These are phyloP conservation scores for Plantago major DNA, from an alignment of 257 asterid genomes.

Conservation along the genomic window DNA sequence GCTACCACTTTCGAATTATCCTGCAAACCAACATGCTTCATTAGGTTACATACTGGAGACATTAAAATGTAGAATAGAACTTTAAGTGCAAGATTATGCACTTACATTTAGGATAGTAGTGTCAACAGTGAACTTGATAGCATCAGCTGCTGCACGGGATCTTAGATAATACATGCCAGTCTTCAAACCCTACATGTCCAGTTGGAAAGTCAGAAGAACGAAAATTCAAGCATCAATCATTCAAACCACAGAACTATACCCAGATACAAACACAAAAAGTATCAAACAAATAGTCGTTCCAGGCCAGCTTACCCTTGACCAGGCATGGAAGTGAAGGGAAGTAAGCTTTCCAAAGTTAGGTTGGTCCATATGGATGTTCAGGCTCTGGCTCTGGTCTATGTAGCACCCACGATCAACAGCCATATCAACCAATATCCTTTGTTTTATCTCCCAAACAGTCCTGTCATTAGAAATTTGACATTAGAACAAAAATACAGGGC, in stretches of 20 bases:
- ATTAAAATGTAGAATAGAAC: not conserved
- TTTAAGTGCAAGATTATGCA: not conserved
- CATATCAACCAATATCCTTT: constrained; percentile 77
- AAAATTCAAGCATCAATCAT: not conserved
- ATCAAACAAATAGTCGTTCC: not conserved
- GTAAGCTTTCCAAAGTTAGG: constrained; percentile 85
- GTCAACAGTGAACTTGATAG: constrained; percentile 89
- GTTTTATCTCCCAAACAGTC: constrained; percentile 98
- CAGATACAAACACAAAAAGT: not conserved
- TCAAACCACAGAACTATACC: not conserved
- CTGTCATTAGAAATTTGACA: constrained; percentile 25
- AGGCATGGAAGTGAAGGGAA: constrained; percentile 87
- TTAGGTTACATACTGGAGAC: not conserved
- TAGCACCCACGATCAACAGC: constrained; percentile 97
- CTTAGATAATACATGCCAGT: constrained; percentile 93
- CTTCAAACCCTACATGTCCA: constrained; percentile 67
- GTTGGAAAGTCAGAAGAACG: not conserved
- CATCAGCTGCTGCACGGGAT: constrained; percentile 95
- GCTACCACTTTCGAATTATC: constrained; percentile 30
- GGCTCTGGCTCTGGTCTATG: constrained; percentile 95
- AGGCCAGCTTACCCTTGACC: constrained; percentile 57
- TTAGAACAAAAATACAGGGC: constrained; percentile 11
- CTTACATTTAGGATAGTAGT: constrained; percentile 63
- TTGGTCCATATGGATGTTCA: constrained; percentile 94
- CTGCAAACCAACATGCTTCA: constrained; percentile 21